phyloP scores from a whole-genome alignment of 228 moss, liverwort and hornwort genomes.

The Sphagnum fallax region DNA sequence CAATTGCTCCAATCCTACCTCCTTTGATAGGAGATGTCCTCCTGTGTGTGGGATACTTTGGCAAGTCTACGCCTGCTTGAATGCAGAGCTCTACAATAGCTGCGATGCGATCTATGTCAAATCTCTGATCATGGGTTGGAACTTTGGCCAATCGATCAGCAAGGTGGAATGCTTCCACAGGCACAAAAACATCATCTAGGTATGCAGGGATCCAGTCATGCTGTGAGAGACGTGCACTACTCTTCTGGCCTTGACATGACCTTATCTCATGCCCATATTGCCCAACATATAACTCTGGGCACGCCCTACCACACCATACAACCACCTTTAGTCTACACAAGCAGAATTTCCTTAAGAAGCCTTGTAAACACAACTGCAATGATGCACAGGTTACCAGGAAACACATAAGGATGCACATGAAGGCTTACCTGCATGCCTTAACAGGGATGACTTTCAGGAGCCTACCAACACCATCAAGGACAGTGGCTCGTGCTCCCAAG shows the following conservation, averaged over 20 bases:
- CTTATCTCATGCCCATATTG: constrained; percentile 51
- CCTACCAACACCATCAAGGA: constrained; percentile 56
- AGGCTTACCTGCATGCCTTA: constrained; percentile 72
- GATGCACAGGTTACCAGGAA: no score
- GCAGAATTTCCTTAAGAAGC: background rate
- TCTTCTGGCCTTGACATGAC: constrained; percentile 60
- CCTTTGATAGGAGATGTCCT: constrained; percentile 49
- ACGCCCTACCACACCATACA: constrained; percentile 39
- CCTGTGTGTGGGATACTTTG: constrained; percentile 62
- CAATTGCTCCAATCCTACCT: background rate
- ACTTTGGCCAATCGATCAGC: constrained; percentile 55
- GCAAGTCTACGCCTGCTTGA: constrained; percentile 84
- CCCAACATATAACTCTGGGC: constrained; percentile 64
- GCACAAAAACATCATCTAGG: constrained; percentile 59
- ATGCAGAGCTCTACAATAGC: constrained; percentile 88
- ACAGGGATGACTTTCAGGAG: constrained; percentile 57
- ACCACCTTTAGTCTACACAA: constrained; percentile 7
- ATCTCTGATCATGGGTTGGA: constrained; percentile 59
- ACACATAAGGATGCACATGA: background rate
- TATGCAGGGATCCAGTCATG: constrained; percentile 80
- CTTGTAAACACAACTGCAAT: background rate
- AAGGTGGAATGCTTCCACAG: constrained; percentile 82
- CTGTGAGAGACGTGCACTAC: constrained; percentile 23
- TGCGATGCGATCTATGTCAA: constrained; percentile 69
- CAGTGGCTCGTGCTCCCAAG: constrained; percentile 46